Percentiles rank a stretch among this genome's conserved stretches.
Conservation (phyloP, 1,284 basidiomycete species). For the Apiotrichum sp. region DNA sequence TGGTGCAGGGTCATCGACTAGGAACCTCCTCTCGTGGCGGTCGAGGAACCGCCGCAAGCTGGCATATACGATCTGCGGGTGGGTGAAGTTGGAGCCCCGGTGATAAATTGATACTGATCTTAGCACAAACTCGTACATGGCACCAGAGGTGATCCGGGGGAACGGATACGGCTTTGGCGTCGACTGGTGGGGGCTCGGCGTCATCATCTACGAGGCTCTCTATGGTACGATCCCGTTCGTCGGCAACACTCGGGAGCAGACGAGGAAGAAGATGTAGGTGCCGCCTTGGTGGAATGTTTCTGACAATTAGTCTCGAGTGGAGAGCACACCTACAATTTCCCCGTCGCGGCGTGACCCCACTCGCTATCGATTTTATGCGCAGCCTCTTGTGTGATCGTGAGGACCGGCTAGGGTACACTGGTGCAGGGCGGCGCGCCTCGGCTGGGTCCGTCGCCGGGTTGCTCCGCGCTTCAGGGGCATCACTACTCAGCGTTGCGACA, state of each 20-base stretch:
- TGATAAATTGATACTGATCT: too few relatives aligned
- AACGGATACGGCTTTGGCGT: constrained; percentile 85
- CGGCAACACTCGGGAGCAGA: constrained; percentile 81
- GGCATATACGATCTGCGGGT: constrained; percentile 80
- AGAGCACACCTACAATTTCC: constrained; percentile 81
- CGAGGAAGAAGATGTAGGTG: constrained; percentile 69
- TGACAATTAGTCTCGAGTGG: constrained; percentile 64
- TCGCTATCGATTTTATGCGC: constrained; percentile 80
- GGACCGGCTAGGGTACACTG: constrained; percentile 73
- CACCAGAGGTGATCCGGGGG: constrained; percentile 84
- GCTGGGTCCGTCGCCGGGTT: constrained; percentile 15
- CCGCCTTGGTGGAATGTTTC: constrained; percentile 47
- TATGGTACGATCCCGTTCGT: constrained; percentile 84
- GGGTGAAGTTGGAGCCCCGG: constrained; percentile 41
- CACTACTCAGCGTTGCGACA: neutral
- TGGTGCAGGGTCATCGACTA: constrained; percentile 58
- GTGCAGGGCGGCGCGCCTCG: too few relatives aligned
- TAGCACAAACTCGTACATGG: constrained; percentile 81
- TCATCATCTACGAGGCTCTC: constrained; percentile 71
- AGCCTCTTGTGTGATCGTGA: constrained; percentile 87
- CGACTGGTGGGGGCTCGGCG: constrained; percentile 97
- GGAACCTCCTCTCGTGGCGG: constrained; percentile 19
- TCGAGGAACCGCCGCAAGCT: constrained; percentile 89
- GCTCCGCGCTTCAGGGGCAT: constrained; percentile 2
- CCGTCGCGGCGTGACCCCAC: constrained; percentile 73